Evolutionary conservation across 257 asterid species (phyloP), one percentile per base, ranked within the genome.

Genomic region (Solanum rostratum): DNA sequence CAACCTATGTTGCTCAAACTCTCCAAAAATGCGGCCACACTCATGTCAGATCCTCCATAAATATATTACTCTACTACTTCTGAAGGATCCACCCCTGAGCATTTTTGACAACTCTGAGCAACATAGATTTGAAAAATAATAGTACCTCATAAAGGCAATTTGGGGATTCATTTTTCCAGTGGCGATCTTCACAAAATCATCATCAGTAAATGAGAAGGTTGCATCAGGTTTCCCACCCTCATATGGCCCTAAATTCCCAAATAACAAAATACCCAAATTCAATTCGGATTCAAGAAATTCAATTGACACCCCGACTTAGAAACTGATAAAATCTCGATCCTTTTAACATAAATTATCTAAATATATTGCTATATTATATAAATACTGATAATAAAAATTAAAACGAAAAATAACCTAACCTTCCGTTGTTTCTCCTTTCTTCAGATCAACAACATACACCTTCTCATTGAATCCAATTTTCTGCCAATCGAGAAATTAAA

Each of bases 221-320:
- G 99, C 98, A 86, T 97, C 99, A 3, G 98, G 98, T 86, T 93
- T 95, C 87, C 99, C 99, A 62, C 88, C 99, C 84, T 92, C 97
- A 29, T 92, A 95, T 16, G 83, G 50, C 66, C 99, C 99, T 97
- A 82, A 62, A 66, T 83, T 65, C 50, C 46, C 82, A 76, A 76
- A 43, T 69, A 39, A 69, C 52, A 41, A 39, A 70, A 70, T 74
- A 46, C n/a, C 59, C 81, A 66, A 65, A 66, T 69, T 37, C 78
- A 69, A 69, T 69, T 69, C 3, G 0, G 78, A 37, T 69, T 52
- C 78, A 65, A 29, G 45, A 84, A 74, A 82, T 8, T 46, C 43
- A 80, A 45, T 63, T 30, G 13, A 14, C 20, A 68, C 30, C 13
- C 20, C 0, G 19, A 66, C 41, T 46, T 29, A 66, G 6, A 29